Percentiles rank a stretch among this genome's conserved stretches.
Conservation (phyloP, 2,329 filamentous ascomycete genomes). For the Chaetomiaceae sp. region DNA sequence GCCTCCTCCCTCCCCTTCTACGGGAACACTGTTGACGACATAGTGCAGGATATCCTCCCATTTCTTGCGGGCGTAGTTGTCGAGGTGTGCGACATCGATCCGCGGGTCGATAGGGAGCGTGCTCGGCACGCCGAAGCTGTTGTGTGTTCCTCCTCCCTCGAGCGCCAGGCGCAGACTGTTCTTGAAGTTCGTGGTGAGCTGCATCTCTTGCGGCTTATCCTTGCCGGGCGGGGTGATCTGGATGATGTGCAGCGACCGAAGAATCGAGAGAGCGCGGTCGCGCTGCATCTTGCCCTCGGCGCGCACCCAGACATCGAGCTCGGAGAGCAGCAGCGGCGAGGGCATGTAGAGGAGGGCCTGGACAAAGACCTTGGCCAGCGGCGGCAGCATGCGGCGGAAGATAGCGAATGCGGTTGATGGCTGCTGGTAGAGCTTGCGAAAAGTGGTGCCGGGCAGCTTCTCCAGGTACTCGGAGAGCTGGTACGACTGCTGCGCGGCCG, state of each 20-base stretch:
- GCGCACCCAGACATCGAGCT: slow-evolving; percentile 83
- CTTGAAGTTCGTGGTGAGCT: slow-evolving; percentile 77
- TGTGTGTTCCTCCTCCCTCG: slow-evolving; percentile 78
- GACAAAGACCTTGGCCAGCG: slow-evolving; percentile 90
- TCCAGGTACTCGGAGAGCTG: slow-evolving; percentile 86
- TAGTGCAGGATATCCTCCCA: slow-evolving; percentile 97
- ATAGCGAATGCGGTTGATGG: slow-evolving; percentile 93
- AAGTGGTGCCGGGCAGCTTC: slow-evolving; percentile 81
- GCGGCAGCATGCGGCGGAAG: slow-evolving; percentile 93
- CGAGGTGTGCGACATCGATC: slow-evolving; percentile 69
- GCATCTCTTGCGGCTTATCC: slow-evolving; percentile 64
- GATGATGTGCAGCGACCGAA: slow-evolving; percentile 84
- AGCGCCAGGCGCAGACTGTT: slow-evolving; percentile 79
- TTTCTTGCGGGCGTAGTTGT: slow-evolving; percentile 78
- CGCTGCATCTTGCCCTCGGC: slow-evolving; percentile 63
- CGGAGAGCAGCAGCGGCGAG: slow-evolving; percentile 68
- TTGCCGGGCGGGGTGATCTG: slow-evolving; percentile 58
- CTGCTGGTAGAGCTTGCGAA: slow-evolving; percentile 89
- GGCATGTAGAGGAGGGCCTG: slow-evolving; percentile 94
- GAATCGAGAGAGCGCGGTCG: slow-evolving; percentile 75
- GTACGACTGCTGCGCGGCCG: slow-evolving; percentile 47
- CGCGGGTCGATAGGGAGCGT: slow-evolving; percentile 56
- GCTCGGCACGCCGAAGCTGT: slow-evolving; percentile 87
- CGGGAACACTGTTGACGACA: slow-evolving; percentile 72
- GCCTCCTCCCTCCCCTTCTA: slow-evolving; percentile 41